Evolutionary conservation across 1,284 basidiomycete species (phyloP).

Genomic region (Schizophyllum amplum): DNA sequence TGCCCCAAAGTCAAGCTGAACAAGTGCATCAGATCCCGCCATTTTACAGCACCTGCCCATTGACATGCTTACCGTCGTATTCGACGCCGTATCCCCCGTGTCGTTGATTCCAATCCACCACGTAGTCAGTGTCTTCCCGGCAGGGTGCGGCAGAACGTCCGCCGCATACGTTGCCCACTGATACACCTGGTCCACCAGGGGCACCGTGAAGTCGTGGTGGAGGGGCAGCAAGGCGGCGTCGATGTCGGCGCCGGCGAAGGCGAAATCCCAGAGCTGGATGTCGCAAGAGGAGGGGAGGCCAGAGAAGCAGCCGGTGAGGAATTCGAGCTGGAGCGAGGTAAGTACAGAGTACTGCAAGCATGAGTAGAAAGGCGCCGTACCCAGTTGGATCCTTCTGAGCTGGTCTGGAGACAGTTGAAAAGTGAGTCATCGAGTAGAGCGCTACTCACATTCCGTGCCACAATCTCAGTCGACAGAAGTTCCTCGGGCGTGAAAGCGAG

Average conservation of each 20-base stretch:
- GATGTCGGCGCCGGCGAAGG: slow-evolving; percentile 49
- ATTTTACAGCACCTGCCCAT: background rate
- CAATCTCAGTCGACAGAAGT: slow-evolving; percentile 35
- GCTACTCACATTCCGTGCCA: slow-evolving; percentile 33
- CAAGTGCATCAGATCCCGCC: slow-evolving; percentile 12
- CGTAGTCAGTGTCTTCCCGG: slow-evolving; percentile 33
- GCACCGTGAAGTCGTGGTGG: slow-evolving; percentile 38
- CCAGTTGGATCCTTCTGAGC: slow-evolving; percentile 48
- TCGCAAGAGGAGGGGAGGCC: slow-evolving; percentile 35
- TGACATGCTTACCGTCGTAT: slow-evolving; percentile 28
- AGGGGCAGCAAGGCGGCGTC: slow-evolving; percentile 33
- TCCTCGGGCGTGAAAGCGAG: slow-evolving; percentile 35
- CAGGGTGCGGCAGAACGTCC: slow-evolving; percentile 34
- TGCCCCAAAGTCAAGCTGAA: slow-evolving; percentile 37
- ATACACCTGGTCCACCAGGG: slow-evolving; percentile 41
- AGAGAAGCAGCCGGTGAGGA: slow-evolving; percentile 40
- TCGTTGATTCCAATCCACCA: slow-evolving; percentile 60
- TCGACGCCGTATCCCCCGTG: slow-evolving; percentile 41
- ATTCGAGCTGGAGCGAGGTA: slow-evolving; percentile 32
- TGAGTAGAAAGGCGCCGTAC: slow-evolving; percentile 16
- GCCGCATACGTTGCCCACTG: slow-evolving; percentile 40
- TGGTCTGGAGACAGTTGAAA: slow-evolving; percentile 28
- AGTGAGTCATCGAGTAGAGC: background rate
- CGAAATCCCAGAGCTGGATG: slow-evolving; percentile 47
- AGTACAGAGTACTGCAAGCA: background rate